Evolutionary conservation across 345 rosid species (phyloP), one percentile per base, ranked within the genome.

Genomic region (Alliaria petiolata): DNA sequence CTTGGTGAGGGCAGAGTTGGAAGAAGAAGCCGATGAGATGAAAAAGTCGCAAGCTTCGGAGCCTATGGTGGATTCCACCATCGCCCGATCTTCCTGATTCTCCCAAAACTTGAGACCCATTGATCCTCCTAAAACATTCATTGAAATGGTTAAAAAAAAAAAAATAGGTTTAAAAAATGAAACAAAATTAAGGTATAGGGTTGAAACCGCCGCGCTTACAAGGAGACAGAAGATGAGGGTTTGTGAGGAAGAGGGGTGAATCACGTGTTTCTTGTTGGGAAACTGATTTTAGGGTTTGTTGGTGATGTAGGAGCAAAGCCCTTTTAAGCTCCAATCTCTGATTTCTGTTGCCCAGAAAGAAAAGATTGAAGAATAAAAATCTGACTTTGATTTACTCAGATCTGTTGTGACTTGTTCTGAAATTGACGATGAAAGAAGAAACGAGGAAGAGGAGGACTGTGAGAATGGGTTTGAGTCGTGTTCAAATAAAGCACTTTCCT

Each of bases 31-130:
- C 6, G 83, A 82, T 6, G 87, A 84, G 40, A 81, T 81, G 76
- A 93, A 79, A 56, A 81, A 88, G 55, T 89, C 83, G 49, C 93
- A 85, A 47, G 93, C 97, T 76, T 86, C 96, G 8, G 71, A 36
- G 44, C 98, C 96, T 69, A 93, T 53, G 43, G 90, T 71, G 6
- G 98, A 89, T 76, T 91, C 98, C 67, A 89, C 85, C 78, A 83
- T 38, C 36, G 85, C 83, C 60, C 80, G 87, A 65, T 85, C 87
- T 63, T 86, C 97, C 43, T 83, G 91, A 45, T 67, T 83, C 35
- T 57, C 81, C 91, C 91, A 89, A 62, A 88, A 83, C 59, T 85
- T 85, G 58, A 78, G 90, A 51, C 76, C 90, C 97, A 95, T 93
- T 47, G 69, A 60, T 80, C 55, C 71, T 55, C 51, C 50, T 40